phyloP scores from a whole-genome alignment of 768 basidiomycete genomes.

The Boletus pseudo-olivaceus region DNA sequence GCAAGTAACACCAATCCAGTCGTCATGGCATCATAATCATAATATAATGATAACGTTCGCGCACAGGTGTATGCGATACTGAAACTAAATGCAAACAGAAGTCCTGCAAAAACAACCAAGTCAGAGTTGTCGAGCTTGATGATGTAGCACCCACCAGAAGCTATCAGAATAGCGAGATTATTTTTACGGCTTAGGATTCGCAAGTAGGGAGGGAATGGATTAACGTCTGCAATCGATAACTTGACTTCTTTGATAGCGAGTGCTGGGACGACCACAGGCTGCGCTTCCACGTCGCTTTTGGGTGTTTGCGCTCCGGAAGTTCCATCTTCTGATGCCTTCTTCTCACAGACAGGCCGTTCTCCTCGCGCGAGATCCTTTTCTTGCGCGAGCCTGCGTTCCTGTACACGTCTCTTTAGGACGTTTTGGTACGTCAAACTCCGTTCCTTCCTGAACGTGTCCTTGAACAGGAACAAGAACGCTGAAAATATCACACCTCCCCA shows the following conservation, averaged over 20 bases:
- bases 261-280: conserved; percentile 7
- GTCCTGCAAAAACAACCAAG: conserved; percentile 36
- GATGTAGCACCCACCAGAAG: conserved; percentile 26
- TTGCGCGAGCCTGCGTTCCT: no score
- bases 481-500: conserved; percentile 53
- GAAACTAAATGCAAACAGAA: conserved; percentile 69
- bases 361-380: conserved; percentile 15
- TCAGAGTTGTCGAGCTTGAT: neutral
- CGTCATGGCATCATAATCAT: conserved; percentile 65
- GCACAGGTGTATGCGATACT: conserved; percentile 72
- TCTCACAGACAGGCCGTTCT: conserved; percentile 8
- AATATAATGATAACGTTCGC: conserved; percentile 61
- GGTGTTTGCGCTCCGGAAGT: neutral
- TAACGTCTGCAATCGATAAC: conserved; percentile 65
- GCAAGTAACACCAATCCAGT: conserved; percentile 80
- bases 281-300: conserved; percentile 26
- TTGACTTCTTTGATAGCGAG: conserved; percentile 38
- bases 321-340: neutral
- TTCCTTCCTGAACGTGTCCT: conserved; percentile 81
- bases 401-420: conserved; percentile 46
- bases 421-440: conserved; percentile 78
- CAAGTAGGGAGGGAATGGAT: conserved; percentile 63
- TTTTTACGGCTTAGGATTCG: conserved; percentile 57
- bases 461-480: conserved; percentile 66
- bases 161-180: conserved; percentile 61